These are phyloP conservation scores for Naganishia vishniacii DNA, from an alignment of 768 basidiomycete genomes.

Conservation along the genomic window DNA sequence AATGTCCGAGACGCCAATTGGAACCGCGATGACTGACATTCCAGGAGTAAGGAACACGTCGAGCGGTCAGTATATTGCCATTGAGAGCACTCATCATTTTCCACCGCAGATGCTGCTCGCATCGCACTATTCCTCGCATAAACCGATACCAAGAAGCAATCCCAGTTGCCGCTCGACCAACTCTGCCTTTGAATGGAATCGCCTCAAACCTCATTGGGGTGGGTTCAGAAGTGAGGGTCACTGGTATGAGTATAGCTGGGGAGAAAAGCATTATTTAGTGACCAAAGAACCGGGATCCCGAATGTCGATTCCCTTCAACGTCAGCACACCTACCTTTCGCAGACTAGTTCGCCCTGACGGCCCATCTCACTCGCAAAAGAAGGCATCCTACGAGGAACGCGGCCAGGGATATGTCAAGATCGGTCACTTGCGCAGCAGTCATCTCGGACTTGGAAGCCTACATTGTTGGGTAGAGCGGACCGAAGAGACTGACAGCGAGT, in stretches of 20 bases:
- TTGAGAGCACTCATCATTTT: background rate
- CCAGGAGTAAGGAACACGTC: background rate
- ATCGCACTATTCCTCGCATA: constrained; percentile 4
- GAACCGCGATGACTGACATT: constrained; percentile 22
- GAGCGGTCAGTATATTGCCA: too few relatives aligned
- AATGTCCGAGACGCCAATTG: too few relatives aligned
- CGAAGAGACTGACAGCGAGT: background rate
- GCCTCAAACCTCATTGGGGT: background rate
- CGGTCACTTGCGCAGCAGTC: constrained; percentile 36
- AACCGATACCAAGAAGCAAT: background rate
- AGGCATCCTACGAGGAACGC: background rate
- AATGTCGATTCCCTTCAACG: constrained; percentile 33
- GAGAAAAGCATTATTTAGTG: constrained; percentile 33
- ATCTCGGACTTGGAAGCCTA: constrained; percentile 36
- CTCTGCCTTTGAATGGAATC: background rate
- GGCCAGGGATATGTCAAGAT: constrained; percentile 36
- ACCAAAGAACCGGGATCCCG: constrained; percentile 38
- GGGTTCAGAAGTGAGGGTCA: background rate
- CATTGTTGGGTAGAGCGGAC: constrained; percentile 41
- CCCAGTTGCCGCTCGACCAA: constrained; percentile 21
- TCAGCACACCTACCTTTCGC: background rate
- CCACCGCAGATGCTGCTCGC: constrained; percentile 16
- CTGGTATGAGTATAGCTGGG: constrained; percentile 18
- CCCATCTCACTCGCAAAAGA: background rate
- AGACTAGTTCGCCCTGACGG: background rate